These are phyloP conservation scores for Fraxinus ornus DNA, from an alignment of 305 asterid species.

Conservation along the genomic window DNA sequence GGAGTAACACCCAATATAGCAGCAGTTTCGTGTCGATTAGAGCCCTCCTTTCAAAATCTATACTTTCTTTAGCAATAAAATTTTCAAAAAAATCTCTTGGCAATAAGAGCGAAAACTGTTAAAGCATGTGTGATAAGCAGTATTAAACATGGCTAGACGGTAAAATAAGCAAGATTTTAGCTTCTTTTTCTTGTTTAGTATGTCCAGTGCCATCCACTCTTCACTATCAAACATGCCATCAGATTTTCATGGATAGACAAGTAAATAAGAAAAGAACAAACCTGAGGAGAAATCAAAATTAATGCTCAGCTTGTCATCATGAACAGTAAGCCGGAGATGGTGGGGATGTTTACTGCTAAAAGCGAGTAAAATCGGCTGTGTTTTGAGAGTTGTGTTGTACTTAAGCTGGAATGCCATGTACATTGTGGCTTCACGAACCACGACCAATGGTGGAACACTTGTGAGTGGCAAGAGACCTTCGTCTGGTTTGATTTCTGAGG, in stretches of 20 bases:
- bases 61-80: neutral
- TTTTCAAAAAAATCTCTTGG: neutral
- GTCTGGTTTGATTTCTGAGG: constrained; percentile 61
- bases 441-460: constrained; percentile 65
- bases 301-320: constrained; percentile 67
- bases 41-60: neutral
- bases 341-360: constrained; percentile 70
- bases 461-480: constrained; percentile 77
- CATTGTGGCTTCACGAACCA: constrained; percentile 56
- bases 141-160: neutral
- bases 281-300: constrained; percentile 76
- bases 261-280: constrained; percentile 14
- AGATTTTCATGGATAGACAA: neutral
- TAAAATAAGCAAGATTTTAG: neutral
- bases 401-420: constrained; percentile 84
- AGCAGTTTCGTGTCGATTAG: neutral
- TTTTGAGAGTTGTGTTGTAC: constrained; percentile 47
- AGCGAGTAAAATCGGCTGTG: constrained; percentile 75
- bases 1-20: neutral
- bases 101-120: neutral
- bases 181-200: neutral
- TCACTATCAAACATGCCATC: neutral
- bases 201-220: neutral
- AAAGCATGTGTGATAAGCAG: neutral
- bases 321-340: constrained; percentile 73